These are phyloP conservation scores for Phytophthora pistaciae DNA, from an alignment of 352 stramenopile species.

Conservation along the genomic window DNA sequence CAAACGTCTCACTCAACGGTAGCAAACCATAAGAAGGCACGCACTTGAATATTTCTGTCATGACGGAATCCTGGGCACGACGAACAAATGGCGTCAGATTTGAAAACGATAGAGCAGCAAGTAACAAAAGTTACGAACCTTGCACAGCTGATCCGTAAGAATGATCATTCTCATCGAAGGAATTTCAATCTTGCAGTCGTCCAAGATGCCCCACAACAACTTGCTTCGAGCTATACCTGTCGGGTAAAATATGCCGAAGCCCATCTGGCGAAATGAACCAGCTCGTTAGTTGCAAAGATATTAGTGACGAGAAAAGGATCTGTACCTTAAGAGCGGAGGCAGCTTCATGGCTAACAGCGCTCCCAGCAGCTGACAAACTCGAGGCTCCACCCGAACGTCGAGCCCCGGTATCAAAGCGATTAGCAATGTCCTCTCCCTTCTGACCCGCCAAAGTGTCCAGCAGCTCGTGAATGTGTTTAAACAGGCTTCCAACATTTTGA, in stretches of 20 bases:
- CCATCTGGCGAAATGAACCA: conserved; percentile 35
- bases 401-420: conserved; percentile 9
- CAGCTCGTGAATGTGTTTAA: conserved; percentile 25
- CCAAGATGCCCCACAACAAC: conserved; percentile 31
- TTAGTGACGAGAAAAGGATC: not conserved
- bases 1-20: not conserved
- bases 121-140: conserved; percentile 20
- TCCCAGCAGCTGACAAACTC: conserved; percentile 15
- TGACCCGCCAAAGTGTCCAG: conserved; percentile 26
- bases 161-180: conserved; percentile 38
- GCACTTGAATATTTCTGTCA: conserved; percentile 34
- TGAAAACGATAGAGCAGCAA: not conserved
- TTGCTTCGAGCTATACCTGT: conserved; percentile 12
- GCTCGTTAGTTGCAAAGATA: not conserved
- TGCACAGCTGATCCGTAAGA: conserved; percentile 31
- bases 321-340: conserved; percentile 57
- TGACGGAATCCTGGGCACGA: conserved; percentile 28
- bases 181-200: conserved; percentile 13
- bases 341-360: conserved; percentile 48
- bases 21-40: conserved; percentile 20
- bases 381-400: not conserved
- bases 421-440: conserved; percentile 3
- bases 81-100: conserved; percentile 7
- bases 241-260: conserved; percentile 62
- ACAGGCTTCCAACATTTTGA: conserved; percentile 6